Base-by-base conservation (phyloP, 257 asterid species). In the Striga asiatica region DNA sequence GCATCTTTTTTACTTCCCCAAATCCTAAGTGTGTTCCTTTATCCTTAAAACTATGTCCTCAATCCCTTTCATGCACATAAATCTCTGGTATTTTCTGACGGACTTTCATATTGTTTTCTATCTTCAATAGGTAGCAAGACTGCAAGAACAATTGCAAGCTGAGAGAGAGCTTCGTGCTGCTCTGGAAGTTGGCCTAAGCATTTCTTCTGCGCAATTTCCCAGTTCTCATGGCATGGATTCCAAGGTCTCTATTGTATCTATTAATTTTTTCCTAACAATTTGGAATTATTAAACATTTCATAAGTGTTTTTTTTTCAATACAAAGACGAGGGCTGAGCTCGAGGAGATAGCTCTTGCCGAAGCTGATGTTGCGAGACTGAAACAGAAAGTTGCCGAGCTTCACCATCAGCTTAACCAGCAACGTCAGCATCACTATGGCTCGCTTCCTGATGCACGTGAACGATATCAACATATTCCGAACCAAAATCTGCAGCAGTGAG, bases 321-420 rank as follows among this genome's bases (percentile, higher is more conserved):
- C 6, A 47, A 70, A 92, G 98, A 92, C 95, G n/a, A 84, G 95
- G 83, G 95, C 94, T 21, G 98, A 91, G 73, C 97, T 91, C 46
- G 95, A 91, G 75, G 98, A 91, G 77, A 91, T 91, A 74, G 97
- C 98, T 67, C 94, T 91, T 50, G 98, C 98, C 46, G 97, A 88
- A 75, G 97, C 95, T 32, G 98, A 91, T 64, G 95, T 91, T 64
- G 89, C 95, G 61, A 81, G 94, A 74, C 74, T 91, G 74, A 91
- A 91, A 75, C 91, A 91, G 71, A 92, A 88, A 82, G 98, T 92
- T 77, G 97, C 98, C 48, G 94, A 92, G 68, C 95, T 92, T 64
- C 95, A 92, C 71, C 88, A 84, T 69, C 98, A 92, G 72, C 81
- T 92, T 47, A 84, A 88, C 70, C 98, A 92, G 75, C 97, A 91